Conservation (phyloP, 2,329 filamentous ascomycete genomes). For the Xylariaceae sp. region DNA sequence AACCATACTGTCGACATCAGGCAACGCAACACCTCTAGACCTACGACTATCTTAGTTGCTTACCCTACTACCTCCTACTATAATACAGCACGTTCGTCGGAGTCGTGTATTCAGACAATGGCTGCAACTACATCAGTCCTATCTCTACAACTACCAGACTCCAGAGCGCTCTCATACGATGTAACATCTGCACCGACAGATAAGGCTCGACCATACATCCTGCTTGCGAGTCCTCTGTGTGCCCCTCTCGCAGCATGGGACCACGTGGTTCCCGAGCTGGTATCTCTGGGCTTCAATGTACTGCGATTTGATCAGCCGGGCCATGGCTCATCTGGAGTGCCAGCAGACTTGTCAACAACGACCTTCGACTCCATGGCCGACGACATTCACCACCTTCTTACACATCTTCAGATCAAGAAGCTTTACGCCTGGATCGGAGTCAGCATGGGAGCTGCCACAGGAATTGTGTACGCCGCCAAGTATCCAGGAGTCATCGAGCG, state of each 20-base stretch:
- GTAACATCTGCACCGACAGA: not conserved
- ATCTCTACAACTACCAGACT: too few species aligned
- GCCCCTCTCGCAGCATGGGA: conserved; percentile 40
- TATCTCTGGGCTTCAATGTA: conserved; percentile 36
- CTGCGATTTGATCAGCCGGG: conserved; percentile 44
- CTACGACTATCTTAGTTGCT: too few species aligned
- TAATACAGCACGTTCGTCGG: too few species aligned
- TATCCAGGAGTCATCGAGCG: conserved; percentile 38
- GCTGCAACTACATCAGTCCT: too few species aligned
- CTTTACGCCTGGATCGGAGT: conserved; percentile 44
- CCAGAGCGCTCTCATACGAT: not conserved
- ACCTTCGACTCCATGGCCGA: conserved; percentile 40
- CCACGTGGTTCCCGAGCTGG: conserved; percentile 35
- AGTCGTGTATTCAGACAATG: too few species aligned
- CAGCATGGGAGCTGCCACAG: conserved; percentile 43
- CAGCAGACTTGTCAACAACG: conserved; percentile 32
- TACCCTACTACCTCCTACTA: too few species aligned
- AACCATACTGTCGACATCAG: too few species aligned
- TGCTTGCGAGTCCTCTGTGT: conserved; percentile 41
- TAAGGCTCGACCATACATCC: conserved; percentile 17
- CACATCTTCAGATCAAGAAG: conserved; percentile 29
- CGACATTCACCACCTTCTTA: conserved; percentile 37
- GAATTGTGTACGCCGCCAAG: conserved; percentile 38
- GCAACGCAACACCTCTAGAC: too few species aligned
- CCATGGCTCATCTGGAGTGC: conserved; percentile 39